Base-by-base conservation (phyloP, 805 yeast species). In the Candida hungchunana region DNA sequence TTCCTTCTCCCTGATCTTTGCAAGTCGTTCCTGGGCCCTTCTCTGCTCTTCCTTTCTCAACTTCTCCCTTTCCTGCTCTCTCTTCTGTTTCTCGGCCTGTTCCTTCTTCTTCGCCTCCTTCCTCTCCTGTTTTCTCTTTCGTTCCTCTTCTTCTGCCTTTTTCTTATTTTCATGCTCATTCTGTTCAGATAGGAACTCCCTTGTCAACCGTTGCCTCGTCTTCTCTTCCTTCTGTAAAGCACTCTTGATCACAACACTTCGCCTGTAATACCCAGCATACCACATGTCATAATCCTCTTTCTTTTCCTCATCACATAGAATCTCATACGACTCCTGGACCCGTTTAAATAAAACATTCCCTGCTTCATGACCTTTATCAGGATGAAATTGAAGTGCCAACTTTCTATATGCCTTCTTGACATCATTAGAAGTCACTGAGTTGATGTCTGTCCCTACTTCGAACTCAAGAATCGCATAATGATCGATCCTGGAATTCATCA, bases 371-470 rank as follows among this genome's bases (percentile, higher is more conserved):
- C 83, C 80, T 61, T 84, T 83, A 55, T 84, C 95, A 0, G 95
- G 94, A 53, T 84, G 95, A 52, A 71, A 77, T 40, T 64, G 64
- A 42, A 84, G 66, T 3, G 90, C 90, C 47, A 73, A 71, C 51
- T 73, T 76, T 42, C 87, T 66, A 61, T 79, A 85, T 0, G 90
- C 86, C 58, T 79, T 82, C 58, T 81, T 85, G 52, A 85, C 18
- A 42, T 78, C 81, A 3, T 60, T 53, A 8, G 67, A 77, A 7
- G 32, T 25, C 18, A 43, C 40, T 4, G 67, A n/a, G 10, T 25
- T 5, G n/a, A 34, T 14, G 16, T 59, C 15, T 85, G 85, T 39
- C 20, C 32, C n/a, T 61, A 29, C 40, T 4, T 65, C 53, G 7
- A 82, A 73, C n/a, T 69, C 79, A 20, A 82, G 59, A 12, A 77